A percentile compares a stretch with the other conserved stretches of the same genome.
phyloP scores from a whole-genome alignment of 2,329 filamentous ascomycete genomes.

The Clonostachys byssicola region DNA sequence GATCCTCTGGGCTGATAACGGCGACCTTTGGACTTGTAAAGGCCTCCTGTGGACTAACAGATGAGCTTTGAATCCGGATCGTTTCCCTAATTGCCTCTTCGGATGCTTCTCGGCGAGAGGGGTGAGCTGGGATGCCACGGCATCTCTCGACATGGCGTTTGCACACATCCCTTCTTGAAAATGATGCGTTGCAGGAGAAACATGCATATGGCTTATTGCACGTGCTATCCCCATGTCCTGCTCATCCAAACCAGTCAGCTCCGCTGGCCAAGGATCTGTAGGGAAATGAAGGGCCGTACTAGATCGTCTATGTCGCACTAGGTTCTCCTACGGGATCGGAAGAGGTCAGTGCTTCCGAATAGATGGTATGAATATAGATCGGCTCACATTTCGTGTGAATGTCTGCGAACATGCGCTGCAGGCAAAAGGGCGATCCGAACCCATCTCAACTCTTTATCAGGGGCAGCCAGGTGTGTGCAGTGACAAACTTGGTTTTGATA shows the following conservation, averaged over 20 bases:
- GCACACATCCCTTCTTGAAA: constrained; percentile 10
- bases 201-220: constrained; percentile 10
- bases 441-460: too few relatives aligned
- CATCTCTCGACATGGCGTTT: constrained; percentile 10
- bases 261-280: constrained; percentile 1
- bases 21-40: background rate
- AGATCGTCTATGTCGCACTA: constrained; percentile 12
- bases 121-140: constrained; percentile 1
- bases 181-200: constrained; percentile 8
- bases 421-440: constrained; percentile 3
- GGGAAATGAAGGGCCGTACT: constrained; percentile 3
- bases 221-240: constrained; percentile 10
- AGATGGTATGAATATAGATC: background rate
- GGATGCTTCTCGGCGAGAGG: background rate
- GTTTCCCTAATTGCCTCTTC: background rate
- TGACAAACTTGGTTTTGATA: too few relatives aligned
- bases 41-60: background rate
- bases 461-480: too few relatives aligned
- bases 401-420: constrained; percentile 8
- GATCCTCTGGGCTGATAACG: background rate
- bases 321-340: constrained; percentile 7
- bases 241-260: background rate
- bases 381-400: constrained; percentile 9
- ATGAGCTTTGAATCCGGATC: background rate
- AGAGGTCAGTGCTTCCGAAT: background rate